Conservation (phyloP, 2,329 filamentous ascomycete species). For the Oidium heveae region DNA sequence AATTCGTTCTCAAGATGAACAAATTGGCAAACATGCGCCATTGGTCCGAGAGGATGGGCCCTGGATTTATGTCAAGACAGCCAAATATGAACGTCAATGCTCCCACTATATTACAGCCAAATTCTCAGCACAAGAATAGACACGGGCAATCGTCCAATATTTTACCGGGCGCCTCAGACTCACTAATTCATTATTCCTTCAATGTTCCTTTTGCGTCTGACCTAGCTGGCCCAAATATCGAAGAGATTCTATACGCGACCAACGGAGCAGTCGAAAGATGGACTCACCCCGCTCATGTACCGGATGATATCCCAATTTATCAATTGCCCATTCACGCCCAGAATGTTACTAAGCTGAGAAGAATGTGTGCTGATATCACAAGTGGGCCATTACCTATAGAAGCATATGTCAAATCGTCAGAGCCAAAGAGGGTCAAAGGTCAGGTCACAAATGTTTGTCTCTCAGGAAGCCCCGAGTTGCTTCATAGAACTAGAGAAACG, state of each 20-base stretch:
- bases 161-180: constrained; percentile 46
- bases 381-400: constrained; percentile 46
- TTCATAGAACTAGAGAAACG: constrained; percentile 70
- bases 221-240: constrained; percentile 71
- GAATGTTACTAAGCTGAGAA: constrained; percentile 58
- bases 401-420: constrained; percentile 60
- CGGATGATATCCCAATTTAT: constrained; percentile 62
- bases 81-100: constrained; percentile 21
- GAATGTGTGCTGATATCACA: constrained; percentile 61
- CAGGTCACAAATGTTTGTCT: constrained; percentile 73
- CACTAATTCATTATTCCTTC: constrained; percentile 78
- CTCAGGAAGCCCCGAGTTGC: constrained; percentile 64
- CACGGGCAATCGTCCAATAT: constrained; percentile 29
- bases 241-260: constrained; percentile 85
- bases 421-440: constrained; percentile 45
- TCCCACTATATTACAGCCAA: constrained; percentile 25
- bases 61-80: constrained; percentile 33
- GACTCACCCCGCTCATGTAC: constrained; percentile 74
- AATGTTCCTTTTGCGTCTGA: constrained; percentile 91
- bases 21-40: constrained; percentile 48
- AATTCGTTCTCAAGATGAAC: constrained; percentile 28
- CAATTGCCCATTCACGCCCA: constrained; percentile 78
- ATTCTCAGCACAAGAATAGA: constrained; percentile 14
- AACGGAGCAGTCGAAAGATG: constrained; percentile 69
- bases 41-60: constrained; percentile 45